Evolutionary conservation across 1,139 yeast species (phyloP).

Genomic region (Sugiyamaella novakii): DNA sequence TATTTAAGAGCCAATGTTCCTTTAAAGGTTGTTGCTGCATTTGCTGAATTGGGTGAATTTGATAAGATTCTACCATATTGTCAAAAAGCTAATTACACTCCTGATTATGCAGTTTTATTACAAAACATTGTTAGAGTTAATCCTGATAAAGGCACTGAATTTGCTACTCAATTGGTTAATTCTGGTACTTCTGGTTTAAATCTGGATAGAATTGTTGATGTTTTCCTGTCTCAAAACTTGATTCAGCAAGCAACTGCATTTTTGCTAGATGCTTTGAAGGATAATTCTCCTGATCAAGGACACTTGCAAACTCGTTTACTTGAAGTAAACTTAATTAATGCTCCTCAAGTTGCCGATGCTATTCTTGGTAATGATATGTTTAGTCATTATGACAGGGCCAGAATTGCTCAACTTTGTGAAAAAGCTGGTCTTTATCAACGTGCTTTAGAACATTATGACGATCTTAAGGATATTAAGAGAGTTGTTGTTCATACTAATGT

Average conservation of each 20-base stretch:
- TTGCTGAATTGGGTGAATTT: conserved; percentile 95
- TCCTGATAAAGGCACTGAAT: conserved; percentile 98
- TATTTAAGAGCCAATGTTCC: conserved; percentile 84
- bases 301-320: conserved; percentile 92
- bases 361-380: conserved; percentile 95
- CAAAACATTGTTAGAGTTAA: conserved; percentile 89
- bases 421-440: conserved; percentile 92
- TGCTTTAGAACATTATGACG: conserved; percentile 94
- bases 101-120: conserved; percentile 86
- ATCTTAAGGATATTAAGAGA: conserved; percentile 91
- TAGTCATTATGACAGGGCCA: conserved; percentile 91
- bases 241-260: conserved; percentile 99
- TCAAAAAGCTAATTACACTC: conserved; percentile 82
- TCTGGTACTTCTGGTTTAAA: conserved; percentile 66
- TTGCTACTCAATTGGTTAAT: conserved; percentile 82
- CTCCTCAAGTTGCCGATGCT: conserved; percentile 99
- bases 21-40: conserved; percentile 84
- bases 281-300: conserved; percentile 92
- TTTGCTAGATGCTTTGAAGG: conserved; percentile 91
- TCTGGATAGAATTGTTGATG: conserved; percentile 85
- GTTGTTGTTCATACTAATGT: conserved; percentile 86
- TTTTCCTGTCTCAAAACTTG: conserved; percentile 90
- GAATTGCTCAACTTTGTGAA: conserved; percentile 89
- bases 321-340: conserved; percentile 90
- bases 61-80: conserved; percentile 95